Evolutionary conservation across 225 moss, liverwort and hornwort species (phyloP), one percentile per base, ranked within the genome.

Genomic region (Sphagnum contortum): DNA sequence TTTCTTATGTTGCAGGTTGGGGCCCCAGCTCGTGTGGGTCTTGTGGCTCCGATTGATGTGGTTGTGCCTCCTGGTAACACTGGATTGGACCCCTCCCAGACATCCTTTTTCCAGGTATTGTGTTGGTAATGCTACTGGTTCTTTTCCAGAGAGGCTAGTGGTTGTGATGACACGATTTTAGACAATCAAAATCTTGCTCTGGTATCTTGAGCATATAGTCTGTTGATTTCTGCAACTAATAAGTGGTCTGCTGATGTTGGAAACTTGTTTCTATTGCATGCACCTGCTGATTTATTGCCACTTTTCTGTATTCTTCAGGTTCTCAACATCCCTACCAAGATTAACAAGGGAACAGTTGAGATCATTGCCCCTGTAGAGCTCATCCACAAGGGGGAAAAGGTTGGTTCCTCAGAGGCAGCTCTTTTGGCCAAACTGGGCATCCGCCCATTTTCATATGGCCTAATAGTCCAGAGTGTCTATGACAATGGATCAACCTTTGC

Each of bases 341-440:
- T 98, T 70, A 98, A 96, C 87, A 95, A 98, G 80, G 96, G 96
- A 50, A 98, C 96, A 0, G 96, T 98, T 55, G 90, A 98, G 45
- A 98, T 98, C 58, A 87, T 98, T 8, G 92, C 96, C 11, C 96
- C 96, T 0, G 92, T 98, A 50, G 96, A 98, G 77, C 96, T 98
- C 10, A 88, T 98, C 12, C 80, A 53, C 29, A 92, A 98, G 71
- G 81, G 85, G 4, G 96, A 90, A 5, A 98, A 98, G 73, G 96
- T 98, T 7, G 96, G 96, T 2, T 92, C 92, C 0, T 98, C 96
- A 0, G 92, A 98, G 77, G 87, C 96, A 45, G 90, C 96, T 5
- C 83, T 92, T 9, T 71, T 98, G 51, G 64, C 92, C 4, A 98
- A 98, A 71, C 70, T 98, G 3, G 92, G 82, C 3, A 98, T 98